A percentile compares a stretch with the other conserved stretches of the same genome.
Evolutionary conservation across 768 basidiomycete species (phyloP).

Genomic region (Podaxis sp.): DNA sequence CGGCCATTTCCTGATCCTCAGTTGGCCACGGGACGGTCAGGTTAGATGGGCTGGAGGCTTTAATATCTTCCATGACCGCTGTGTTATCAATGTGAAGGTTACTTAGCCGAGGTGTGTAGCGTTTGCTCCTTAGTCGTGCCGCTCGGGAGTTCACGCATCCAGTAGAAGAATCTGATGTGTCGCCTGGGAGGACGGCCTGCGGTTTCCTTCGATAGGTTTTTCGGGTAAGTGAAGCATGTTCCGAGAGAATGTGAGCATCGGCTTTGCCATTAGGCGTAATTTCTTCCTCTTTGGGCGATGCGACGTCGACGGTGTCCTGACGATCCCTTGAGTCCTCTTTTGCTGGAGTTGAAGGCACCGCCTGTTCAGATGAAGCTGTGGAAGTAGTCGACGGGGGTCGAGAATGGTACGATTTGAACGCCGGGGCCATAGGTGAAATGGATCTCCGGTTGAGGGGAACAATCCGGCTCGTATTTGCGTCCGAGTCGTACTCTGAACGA

Average conservation of each 20-base stretch:
- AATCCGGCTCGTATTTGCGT: constrained; percentile 51
- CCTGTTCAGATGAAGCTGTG: constrained; percentile 41
- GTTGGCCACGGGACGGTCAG: constrained; percentile 54
- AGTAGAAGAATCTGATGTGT: constrained; percentile 54
- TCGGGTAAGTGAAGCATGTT: constrained; percentile 2
- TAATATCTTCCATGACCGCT: constrained; percentile 22
- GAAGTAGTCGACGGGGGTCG: constrained; percentile 41
- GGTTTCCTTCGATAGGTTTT: constrained; percentile 15
- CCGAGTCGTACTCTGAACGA: constrained; percentile 58
- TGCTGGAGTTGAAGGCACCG: constrained; percentile 25
- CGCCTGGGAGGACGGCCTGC: constrained; percentile 28
- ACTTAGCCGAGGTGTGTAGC: constrained; percentile 43
- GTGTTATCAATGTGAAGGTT: constrained; percentile 47
- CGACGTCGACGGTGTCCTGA: not conserved
- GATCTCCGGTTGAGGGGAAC: constrained; percentile 67
- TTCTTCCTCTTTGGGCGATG: constrained; percentile 13
- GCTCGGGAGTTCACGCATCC: constrained; percentile 34
- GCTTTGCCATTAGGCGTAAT: constrained; percentile 4
- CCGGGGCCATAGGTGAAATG: constrained; percentile 71
- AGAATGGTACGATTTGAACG: constrained; percentile 38
- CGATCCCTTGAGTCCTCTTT: constrained; percentile 20
- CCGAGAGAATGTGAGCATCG: constrained; percentile 2
- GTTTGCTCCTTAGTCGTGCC: constrained; percentile 54
- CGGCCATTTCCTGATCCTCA: constrained; percentile 46
- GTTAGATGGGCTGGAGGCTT: constrained; percentile 43